Evolutionary conservation across 805 yeast genomes (phyloP), one percentile per base, ranked within the genome.

Genomic region (Yarrowia divulgata): DNA sequence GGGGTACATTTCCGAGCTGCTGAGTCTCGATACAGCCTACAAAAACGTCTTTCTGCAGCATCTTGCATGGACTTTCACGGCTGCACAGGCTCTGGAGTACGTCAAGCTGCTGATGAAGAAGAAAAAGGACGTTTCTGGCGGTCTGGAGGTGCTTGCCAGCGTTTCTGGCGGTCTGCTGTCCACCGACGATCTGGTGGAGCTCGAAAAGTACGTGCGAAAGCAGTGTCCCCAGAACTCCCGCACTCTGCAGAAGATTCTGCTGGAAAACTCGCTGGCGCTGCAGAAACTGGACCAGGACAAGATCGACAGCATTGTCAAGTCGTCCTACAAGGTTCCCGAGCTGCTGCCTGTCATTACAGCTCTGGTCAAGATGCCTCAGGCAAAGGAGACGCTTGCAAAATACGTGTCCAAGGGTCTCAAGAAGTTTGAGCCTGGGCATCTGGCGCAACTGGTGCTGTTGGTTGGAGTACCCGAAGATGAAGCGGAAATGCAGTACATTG

Each of bases 121-220:
- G 19, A 49, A 49, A 8, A 32, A 39, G 39, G 46, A 37, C 48
- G 23, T 63, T 29, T 37, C 68, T 29, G 23, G 12, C 5, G 48
- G 39, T 16, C 39, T 63, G 35, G 57, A 63, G 48, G 57, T 63
- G 45, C 45, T 63, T 5, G 13, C 57, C 0, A 8, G 13, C 0
- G 57, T 48, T 2, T 49, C 68, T 19, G 32, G 48, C 5, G 48
- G n/a, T 14, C 16, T 23, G 0, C 57, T 63, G 16, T 23, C 58
- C 1, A 35, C 39, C 13, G 45, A 37, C 7, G 57, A 63, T 18
- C 57, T 63, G 1, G 13, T 48, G 16, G 57, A 35, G 10, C 37
- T 63, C 18, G 57, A 48, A 49, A 63, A 49, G 29, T 63, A 48
- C 48, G 57, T 63, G 4, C 34, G 68, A 37, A 49, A 63, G 13